A percentile compares a stretch with the other conserved stretches of the same genome.
phyloP scores from a whole-genome alignment of 352 stramenopile species.

The Aphanomyces stellatus region DNA sequence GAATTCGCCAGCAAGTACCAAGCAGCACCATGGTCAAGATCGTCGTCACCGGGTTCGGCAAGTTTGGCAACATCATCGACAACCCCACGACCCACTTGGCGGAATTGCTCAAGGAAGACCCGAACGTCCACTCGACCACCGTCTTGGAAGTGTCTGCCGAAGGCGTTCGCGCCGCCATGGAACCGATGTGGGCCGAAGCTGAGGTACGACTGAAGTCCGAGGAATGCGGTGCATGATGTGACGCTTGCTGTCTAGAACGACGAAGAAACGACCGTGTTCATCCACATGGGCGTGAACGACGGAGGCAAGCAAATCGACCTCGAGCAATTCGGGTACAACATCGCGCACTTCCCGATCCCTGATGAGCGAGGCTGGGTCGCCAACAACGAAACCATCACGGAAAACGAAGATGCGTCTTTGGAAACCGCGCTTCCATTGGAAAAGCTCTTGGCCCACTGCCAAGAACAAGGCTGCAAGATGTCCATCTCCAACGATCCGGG shows the following conservation, averaged over 20 bases:
- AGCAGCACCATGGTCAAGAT: slow-evolving; percentile 11
- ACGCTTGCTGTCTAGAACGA: slow-evolving; percentile 28
- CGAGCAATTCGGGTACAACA: slow-evolving; percentile 68
- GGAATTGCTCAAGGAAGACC: slow-evolving; percentile 40
- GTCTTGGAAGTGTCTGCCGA: slow-evolving; percentile 67
- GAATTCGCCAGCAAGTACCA: too few relatives aligned
- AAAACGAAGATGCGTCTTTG: slow-evolving; percentile 36
- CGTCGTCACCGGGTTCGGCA: slow-evolving; percentile 68
- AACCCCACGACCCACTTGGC: slow-evolving; percentile 69
- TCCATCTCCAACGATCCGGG: slow-evolving; percentile 61
- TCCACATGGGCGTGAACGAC: slow-evolving; percentile 65
- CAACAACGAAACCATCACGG: slow-evolving; percentile 39
- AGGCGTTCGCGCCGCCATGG: slow-evolving; percentile 27
- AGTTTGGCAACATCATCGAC: slow-evolving; percentile 71
- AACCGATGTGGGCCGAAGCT: slow-evolving; percentile 29
- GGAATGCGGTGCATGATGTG: not conserved
- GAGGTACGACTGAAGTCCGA: too few relatives aligned
- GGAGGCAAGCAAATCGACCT: slow-evolving; percentile 38
- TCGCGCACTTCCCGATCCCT: slow-evolving; percentile 71
- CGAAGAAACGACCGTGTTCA: slow-evolving; percentile 44
- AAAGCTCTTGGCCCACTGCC: slow-evolving; percentile 37
- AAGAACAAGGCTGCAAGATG: slow-evolving; percentile 26
- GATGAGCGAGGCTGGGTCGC: slow-evolving; percentile 65
- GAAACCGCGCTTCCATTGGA: slow-evolving; percentile 48
- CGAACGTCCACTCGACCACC: slow-evolving; percentile 50